A percentile compares a stretch with the other conserved stretches of the same genome.
Evolutionary conservation across 306 rosid genomes (phyloP).

Genomic region (Cucurbita maxima): DNA sequence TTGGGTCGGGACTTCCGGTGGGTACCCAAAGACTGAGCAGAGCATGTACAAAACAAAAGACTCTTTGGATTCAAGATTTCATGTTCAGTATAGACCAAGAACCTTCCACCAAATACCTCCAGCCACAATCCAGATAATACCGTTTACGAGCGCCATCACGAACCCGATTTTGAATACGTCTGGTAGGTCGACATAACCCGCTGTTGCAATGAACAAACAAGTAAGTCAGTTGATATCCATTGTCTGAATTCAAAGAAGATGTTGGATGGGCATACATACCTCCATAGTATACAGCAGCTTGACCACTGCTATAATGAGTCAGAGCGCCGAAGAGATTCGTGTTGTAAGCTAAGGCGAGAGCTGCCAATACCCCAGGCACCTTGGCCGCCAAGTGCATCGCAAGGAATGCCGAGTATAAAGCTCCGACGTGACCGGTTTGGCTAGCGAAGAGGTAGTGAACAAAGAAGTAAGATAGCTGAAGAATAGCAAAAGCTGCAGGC

Average conservation of each 20-base stretch:
- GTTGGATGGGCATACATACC: slow-evolving; percentile 30
- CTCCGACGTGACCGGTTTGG: slow-evolving; percentile 94
- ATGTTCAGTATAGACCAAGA: slow-evolving; percentile 62
- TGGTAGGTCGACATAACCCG: slow-evolving; percentile 78
- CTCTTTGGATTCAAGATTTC: not conserved
- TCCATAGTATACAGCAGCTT: slow-evolving; percentile 95
- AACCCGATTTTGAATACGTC: slow-evolving; percentile 68
- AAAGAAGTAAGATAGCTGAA: slow-evolving; percentile 74
- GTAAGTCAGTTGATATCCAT: not conserved
- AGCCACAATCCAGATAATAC: slow-evolving; percentile 57
- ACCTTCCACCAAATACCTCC: slow-evolving; percentile 91
- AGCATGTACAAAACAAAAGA: not conserved
- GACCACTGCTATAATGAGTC: slow-evolving; percentile 93
- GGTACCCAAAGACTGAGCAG: slow-evolving; percentile 1
- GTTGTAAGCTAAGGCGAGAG: slow-evolving; percentile 67
- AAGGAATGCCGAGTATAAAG: slow-evolving; percentile 79
- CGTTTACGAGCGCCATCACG: slow-evolving; percentile 57
- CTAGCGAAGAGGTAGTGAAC: slow-evolving; percentile 97
- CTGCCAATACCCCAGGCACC: slow-evolving; percentile 67
- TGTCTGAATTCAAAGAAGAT: not conserved
- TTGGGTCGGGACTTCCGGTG: not conserved
- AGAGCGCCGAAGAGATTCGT: slow-evolving; percentile 87
- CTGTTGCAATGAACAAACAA: slow-evolving; percentile 30
- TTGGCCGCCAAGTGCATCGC: slow-evolving; percentile 96
- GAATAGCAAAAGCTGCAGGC: slow-evolving; percentile 69